Conservation (phyloP, 1,139 yeast genomes). For the Pneumocystis jirovecii region DNA sequence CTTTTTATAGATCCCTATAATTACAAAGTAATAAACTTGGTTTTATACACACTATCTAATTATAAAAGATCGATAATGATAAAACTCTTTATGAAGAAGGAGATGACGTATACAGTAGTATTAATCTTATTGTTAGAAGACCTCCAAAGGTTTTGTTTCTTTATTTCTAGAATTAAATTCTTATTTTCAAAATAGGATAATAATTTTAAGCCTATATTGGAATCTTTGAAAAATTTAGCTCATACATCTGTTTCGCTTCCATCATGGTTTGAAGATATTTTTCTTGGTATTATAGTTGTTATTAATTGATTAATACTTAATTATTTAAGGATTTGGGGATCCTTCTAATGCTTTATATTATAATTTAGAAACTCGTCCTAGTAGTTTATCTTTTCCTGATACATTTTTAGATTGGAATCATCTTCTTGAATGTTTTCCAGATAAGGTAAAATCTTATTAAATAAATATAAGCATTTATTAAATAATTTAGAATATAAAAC, state of each 20-base stretch:
- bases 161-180: slow-evolving; percentile 17
- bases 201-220: slow-evolving; percentile 18
- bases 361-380: slow-evolving; percentile 12
- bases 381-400: slow-evolving; percentile 15
- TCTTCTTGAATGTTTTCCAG: slow-evolving; percentile 17
- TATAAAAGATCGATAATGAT: slow-evolving; percentile 14
- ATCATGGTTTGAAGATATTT: slow-evolving; percentile 26
- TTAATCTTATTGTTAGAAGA: slow-evolving; percentile 4
- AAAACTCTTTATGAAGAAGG: slow-evolving; percentile 4
- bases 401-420: slow-evolving; percentile 20
- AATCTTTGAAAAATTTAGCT: slow-evolving; percentile 14
- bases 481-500: slow-evolving; percentile 1
- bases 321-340: slow-evolving; percentile 23
- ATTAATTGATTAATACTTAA: background rate
- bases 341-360: slow-evolving; percentile 17
- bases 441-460: slow-evolving; percentile 4
- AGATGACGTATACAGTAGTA: background rate
- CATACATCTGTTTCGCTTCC: slow-evolving; percentile 20
- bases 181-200: slow-evolving; percentile 17
- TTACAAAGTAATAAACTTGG: slow-evolving; percentile 9
- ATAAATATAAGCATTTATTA: slow-evolving; percentile 4
- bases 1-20: slow-evolving; percentile 6
- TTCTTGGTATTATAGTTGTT: slow-evolving; percentile 15
- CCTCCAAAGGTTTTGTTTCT: slow-evolving; percentile 6
- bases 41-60: slow-evolving; percentile 11